Evolutionary conservation across 192 early-diverging fungal species (phyloP).

Genomic region (Mycoemilia scoparia): DNA sequence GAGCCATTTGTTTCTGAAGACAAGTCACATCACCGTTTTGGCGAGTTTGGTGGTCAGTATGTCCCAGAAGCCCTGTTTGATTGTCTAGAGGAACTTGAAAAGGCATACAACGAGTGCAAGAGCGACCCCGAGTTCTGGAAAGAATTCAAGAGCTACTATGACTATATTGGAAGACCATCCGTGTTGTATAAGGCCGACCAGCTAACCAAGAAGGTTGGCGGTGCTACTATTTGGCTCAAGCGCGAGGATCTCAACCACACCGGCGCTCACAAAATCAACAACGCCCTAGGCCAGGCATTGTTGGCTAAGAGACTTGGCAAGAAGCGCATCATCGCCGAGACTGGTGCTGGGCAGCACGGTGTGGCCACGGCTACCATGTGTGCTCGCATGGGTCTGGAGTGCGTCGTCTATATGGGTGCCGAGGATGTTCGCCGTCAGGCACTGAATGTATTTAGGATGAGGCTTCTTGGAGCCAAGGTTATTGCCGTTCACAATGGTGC

Average conservation of each 20-base stretch:
- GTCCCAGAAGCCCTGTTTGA: slow-evolving; percentile 94
- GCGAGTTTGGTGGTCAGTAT: slow-evolving; percentile 93
- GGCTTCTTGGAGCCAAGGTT: slow-evolving; percentile 81
- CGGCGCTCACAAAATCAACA: slow-evolving; percentile 98
- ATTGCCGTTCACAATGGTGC: slow-evolving; percentile 62
- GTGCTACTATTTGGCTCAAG: slow-evolving; percentile 93
- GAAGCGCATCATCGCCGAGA: slow-evolving; percentile 94
- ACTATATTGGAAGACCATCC: slow-evolving; percentile 84
- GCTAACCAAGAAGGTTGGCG: slow-evolving; percentile 53
- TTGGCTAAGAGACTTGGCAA: slow-evolving; percentile 91
- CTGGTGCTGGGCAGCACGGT: slow-evolving; percentile 96
- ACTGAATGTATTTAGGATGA: slow-evolving; percentile 92
- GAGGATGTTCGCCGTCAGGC: slow-evolving; percentile 88
- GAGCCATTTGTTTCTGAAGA: slow-evolving; percentile 4
- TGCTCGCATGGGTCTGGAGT: slow-evolving; percentile 93
- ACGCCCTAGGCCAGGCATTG: slow-evolving; percentile 86
- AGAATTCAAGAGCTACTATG: slow-evolving; percentile 76
- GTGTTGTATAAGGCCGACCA: slow-evolving; percentile 74
- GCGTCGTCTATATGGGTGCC: slow-evolving; percentile 94
- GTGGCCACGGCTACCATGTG: slow-evolving; percentile 95
- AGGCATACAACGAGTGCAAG: slow-evolving; percentile 60
- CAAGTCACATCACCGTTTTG: slow-evolving; percentile 58
- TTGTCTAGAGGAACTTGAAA: slow-evolving; percentile 78
- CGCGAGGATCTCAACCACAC: slow-evolving; percentile 98
- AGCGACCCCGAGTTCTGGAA: slow-evolving; percentile 83